Evolutionary conservation across 1,284 basidiomycete species (phyloP).

Genomic region (Malassezia arunalokei): DNA sequence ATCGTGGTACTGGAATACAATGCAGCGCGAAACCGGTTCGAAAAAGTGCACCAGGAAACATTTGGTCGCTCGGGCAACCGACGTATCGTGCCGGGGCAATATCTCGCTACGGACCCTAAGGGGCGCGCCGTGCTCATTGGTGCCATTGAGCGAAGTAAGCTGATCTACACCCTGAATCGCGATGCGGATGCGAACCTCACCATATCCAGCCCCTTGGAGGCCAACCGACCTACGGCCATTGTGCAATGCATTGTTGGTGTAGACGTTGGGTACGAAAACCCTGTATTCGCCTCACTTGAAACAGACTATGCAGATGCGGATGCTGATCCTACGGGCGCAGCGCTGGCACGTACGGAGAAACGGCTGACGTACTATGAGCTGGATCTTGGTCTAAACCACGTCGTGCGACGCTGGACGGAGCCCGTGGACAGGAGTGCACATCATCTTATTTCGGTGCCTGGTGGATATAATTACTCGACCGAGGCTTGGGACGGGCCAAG

Average conservation of each 20-base stretch:
- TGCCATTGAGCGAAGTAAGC: slow-evolving; percentile 42
- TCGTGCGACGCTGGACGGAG: slow-evolving; percentile 42
- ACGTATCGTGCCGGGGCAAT: slow-evolving; percentile 42
- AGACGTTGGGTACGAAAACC: slow-evolving; percentile 45
- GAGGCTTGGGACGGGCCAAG: slow-evolving; percentile 45
- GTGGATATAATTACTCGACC: slow-evolving; percentile 39
- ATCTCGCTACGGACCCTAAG: slow-evolving; percentile 43
- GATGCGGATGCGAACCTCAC: slow-evolving; percentile 44
- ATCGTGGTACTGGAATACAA: slow-evolving; percentile 42
- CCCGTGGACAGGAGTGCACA: slow-evolving; percentile 35
- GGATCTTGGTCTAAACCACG: slow-evolving; percentile 44
- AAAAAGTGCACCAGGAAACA: slow-evolving; percentile 40
- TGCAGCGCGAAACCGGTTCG: slow-evolving; percentile 27
- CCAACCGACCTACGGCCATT: slow-evolving; percentile 35
- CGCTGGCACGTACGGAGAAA: slow-evolving; percentile 31
- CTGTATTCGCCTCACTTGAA: slow-evolving; percentile 42
- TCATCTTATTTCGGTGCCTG: slow-evolving; percentile 40
- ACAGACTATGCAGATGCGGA: slow-evolving; percentile 44
- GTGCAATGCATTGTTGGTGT: slow-evolving; percentile 40
- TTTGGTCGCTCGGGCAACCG: slow-evolving; percentile 42
- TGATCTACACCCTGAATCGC: slow-evolving; percentile 44
- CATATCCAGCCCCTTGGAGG: slow-evolving; percentile 44
- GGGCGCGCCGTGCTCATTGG: slow-evolving; percentile 42
- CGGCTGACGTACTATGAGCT: slow-evolving; percentile 45
- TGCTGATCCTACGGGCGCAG: slow-evolving; percentile 36